Base-by-base conservation (phyloP, 371 early-diverging fungal genomes). In the Zychaea mexicana region DNA sequence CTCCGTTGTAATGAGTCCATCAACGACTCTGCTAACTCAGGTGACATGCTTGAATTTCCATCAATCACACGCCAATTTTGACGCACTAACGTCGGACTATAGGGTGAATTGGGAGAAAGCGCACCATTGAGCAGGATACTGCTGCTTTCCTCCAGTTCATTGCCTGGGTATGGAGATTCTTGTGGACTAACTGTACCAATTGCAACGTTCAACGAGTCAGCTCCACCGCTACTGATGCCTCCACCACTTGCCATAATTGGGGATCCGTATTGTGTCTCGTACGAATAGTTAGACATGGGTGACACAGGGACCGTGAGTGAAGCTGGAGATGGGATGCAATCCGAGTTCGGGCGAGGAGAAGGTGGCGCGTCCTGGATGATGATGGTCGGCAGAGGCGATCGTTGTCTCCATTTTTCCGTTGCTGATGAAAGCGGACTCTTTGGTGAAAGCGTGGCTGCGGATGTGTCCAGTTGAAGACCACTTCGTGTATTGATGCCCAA, bases 311-410 rank as follows among this genome's bases (percentile, higher is more conserved):
- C 42, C 2, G 42, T 42, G n/a, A 56, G 55, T n/a, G 63, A 63
- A 5, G 38, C 52, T 5, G 65, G 65, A 7, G 65, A 65, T 1
- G 57, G 63, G 12, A 52, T 24, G 24, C 42, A 54, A 21, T 55
- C 62, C 0, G 59, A 57, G 10, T 45, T 55, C n/a, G n/a, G 39
- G 31, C 32, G 64, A 27, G 61, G 61, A 27, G 69, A 61, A 7
- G 57, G 56, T 1, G 71, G 46, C 2, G 65, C 74, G 59, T 68
- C 76, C 33, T 73, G 64, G 26, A 78, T 71, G 10, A 78, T 70
- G 27, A 78, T 78, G 3, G 73, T 73, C n/a, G 79, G 79, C 0
- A 78, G 76, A 15, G 65, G 59, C 39, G 65, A 65, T 33, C 59
- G 12, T 8, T 59, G 22, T 28, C 47, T 57, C 42, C 27, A 42